phyloP scores from a whole-genome alignment of 2,329 filamentous ascomycete species.

The Clarireedia sp. region DNA sequence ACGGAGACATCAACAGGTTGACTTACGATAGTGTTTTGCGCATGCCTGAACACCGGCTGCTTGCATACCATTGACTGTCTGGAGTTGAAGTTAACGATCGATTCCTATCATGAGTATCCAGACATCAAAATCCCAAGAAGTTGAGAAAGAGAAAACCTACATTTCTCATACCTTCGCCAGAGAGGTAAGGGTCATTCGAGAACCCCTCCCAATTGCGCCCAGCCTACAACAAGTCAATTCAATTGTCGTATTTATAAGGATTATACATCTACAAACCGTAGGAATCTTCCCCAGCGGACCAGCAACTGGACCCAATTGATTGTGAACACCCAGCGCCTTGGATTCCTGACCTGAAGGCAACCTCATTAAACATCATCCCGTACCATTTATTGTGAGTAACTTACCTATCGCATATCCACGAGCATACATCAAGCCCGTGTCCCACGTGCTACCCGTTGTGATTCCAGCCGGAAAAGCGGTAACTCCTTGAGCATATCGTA shows the following conservation, averaged over 20 bases:
- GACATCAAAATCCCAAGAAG: no score
- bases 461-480: slow-evolving; percentile 77
- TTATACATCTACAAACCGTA: slow-evolving; percentile 9
- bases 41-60: slow-evolving; percentile 42
- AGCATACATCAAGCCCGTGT: slow-evolving; percentile 62
- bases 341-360: slow-evolving; percentile 51
- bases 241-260: slow-evolving; percentile 51
- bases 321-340: slow-evolving; percentile 61
- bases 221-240: slow-evolving; percentile 58
- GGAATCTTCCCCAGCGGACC: slow-evolving; percentile 69
- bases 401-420: slow-evolving; percentile 61
- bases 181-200: slow-evolving; percentile 68
- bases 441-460: slow-evolving; percentile 74
- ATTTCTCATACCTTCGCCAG: slow-evolving; percentile 53
- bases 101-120: background rate
- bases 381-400: background rate
- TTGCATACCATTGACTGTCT: slow-evolving; percentile 54
- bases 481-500: slow-evolving; percentile 61
- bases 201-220: slow-evolving; percentile 83
- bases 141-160: slow-evolving; percentile 6
- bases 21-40: slow-evolving; percentile 47
- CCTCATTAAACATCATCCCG: background rate
- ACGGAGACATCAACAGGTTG: slow-evolving; percentile 24
- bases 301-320: slow-evolving; percentile 67
- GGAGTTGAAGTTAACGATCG: background rate